These are phyloP conservation scores for Aspergillus steynii DNA, from an alignment of 495 filamentous ascomycete species.

Conservation along the genomic window DNA sequence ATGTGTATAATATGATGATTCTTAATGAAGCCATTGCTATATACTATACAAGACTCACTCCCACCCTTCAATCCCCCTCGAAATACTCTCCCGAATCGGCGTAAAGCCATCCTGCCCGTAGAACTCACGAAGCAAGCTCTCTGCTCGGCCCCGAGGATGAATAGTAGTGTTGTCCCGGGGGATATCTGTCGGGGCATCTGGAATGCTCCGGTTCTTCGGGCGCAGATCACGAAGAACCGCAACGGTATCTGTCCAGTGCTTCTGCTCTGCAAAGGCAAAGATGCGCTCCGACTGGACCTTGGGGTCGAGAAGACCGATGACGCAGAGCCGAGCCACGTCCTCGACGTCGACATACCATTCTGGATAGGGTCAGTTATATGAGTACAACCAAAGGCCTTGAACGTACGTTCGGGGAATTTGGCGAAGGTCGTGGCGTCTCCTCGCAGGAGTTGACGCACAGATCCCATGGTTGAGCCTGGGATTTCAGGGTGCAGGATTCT, in stretches of 20 bases:
- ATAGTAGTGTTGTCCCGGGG: neutral
- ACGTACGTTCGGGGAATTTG: conserved; percentile 25
- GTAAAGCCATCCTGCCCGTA: conserved; percentile 1
- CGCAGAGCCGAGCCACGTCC: conserved; percentile 49
- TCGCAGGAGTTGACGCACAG: conserved; percentile 22
- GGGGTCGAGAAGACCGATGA: conserved; percentile 46
- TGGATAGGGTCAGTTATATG: conserved; percentile 10
- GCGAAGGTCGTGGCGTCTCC: conserved; percentile 21
- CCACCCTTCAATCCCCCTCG: neutral
- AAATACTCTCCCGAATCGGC: neutral
- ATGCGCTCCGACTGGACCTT: conserved; percentile 44
- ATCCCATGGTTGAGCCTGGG: conserved; percentile 23
- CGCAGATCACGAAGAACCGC: conserved; percentile 17
- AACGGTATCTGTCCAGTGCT: conserved; percentile 21
- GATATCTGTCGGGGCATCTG: neutral
- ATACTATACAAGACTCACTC: no score
- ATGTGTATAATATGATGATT: no score
- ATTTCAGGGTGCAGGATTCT: conserved; percentile 29
- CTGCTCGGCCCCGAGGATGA: neutral
- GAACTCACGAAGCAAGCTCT: conserved; percentile 1
- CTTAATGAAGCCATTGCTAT: no score
- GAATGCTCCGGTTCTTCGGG: conserved; percentile 16
- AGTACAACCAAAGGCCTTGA: neutral
- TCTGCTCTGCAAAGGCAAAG: conserved; percentile 29
- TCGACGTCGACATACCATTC: conserved; percentile 49